phyloP scores from a whole-genome alignment of 78 protist species.

The Tieghemostelium lacteum region DNA sequence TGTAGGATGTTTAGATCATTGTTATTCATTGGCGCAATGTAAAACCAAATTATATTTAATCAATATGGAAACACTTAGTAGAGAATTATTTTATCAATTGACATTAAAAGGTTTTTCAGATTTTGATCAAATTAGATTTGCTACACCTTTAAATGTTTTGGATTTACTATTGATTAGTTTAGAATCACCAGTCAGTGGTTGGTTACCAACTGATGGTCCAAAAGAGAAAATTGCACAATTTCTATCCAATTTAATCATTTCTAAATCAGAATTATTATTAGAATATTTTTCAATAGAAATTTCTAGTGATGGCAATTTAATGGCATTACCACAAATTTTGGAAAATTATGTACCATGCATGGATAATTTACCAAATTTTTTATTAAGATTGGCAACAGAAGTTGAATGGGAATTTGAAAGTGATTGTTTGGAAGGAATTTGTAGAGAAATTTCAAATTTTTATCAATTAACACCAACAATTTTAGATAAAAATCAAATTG shows the following conservation, averaged over 20 bases:
- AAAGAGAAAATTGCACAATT: constrained; percentile 55
- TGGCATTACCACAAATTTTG: constrained; percentile 77
- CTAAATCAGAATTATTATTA: constrained; percentile 45
- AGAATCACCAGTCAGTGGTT: constrained; percentile 63
- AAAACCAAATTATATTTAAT: constrained; percentile 67
- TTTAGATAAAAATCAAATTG: background rate
- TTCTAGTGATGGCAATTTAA: constrained; percentile 31
- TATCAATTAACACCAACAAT: constrained; percentile 60
- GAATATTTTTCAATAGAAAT: constrained; percentile 82
- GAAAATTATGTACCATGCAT: constrained; percentile 86
- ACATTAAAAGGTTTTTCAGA: constrained; percentile 24
- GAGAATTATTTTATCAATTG: constrained; percentile 67
- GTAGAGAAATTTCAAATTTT: constrained; percentile 56
- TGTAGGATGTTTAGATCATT: constrained; percentile 80
- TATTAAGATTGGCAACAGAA: constrained; percentile 71
- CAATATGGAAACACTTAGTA: constrained; percentile 54
- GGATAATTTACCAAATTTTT: constrained; percentile 70
- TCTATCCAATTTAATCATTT: constrained; percentile 32
- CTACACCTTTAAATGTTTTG: constrained; percentile 12
- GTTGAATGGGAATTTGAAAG: constrained; percentile 86
- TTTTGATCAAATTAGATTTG: constrained; percentile 59
- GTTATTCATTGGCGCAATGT: constrained; percentile 59
- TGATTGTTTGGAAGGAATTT: constrained; percentile 73
- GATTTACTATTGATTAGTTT: constrained; percentile 1
- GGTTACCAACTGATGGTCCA: constrained; percentile 46